These are phyloP conservation scores for Canna indica DNA, from an alignment of 176 grass and related monocot genomes.

Conservation along the genomic window DNA sequence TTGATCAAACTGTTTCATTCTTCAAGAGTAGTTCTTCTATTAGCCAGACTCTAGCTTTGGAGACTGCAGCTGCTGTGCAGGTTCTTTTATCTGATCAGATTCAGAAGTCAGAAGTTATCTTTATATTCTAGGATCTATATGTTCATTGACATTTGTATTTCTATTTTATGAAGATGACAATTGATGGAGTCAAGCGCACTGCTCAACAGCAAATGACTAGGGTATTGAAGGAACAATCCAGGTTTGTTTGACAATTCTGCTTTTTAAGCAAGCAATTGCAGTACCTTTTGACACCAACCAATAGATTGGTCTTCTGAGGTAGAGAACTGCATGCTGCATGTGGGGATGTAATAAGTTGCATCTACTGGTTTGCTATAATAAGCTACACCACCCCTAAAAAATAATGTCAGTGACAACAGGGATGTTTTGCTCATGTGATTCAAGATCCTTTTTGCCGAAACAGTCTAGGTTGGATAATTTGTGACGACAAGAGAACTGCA, in stretches of 20 bases:
- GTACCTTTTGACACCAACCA: too few relatives aligned
- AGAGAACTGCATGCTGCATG: too few relatives aligned
- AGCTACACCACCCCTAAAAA: too few relatives aligned
- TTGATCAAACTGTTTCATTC: constrained; percentile 76
- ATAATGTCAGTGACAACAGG: too few relatives aligned
- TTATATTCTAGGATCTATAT: constrained; percentile 4
- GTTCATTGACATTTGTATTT: not conserved
- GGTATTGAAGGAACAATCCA: constrained; percentile 78
- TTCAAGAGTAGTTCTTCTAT: constrained; percentile 86
- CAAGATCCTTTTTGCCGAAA: too few relatives aligned
- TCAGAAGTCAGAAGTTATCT: constrained; percentile 2
- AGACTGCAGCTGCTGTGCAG: constrained; percentile 93
- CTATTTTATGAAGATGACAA: constrained; percentile 63
- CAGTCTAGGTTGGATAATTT: too few relatives aligned
- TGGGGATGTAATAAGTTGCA: too few relatives aligned
- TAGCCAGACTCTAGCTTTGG: constrained; percentile 78
- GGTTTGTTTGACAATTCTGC: constrained; percentile 28
- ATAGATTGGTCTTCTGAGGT: not conserved
- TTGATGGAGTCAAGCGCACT: constrained; percentile 86
- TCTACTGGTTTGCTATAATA: too few relatives aligned
- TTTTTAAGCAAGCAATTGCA: not conserved
- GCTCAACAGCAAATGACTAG: constrained; percentile 85
- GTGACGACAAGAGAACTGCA: too few relatives aligned
- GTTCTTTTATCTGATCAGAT: constrained; percentile 24
- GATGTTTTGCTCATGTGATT: too few relatives aligned